phyloP scores from a whole-genome alignment of 495 filamentous ascomycete genomes.

The Friedmanniomyces endolithicus region DNA sequence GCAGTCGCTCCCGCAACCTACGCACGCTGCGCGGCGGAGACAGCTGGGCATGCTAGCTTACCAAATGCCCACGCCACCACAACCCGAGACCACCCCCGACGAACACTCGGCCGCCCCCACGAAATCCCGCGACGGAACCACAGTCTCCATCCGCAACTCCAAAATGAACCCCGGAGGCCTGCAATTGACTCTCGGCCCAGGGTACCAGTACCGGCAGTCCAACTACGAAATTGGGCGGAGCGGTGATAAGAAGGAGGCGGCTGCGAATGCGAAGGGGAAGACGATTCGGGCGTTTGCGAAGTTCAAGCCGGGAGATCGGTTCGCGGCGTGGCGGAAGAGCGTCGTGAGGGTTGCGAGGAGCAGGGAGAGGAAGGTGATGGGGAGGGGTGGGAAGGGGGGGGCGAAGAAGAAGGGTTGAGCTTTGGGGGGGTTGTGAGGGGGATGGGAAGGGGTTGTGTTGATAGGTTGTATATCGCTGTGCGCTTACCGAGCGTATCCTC shows the following conservation, averaged over 20 bases:
- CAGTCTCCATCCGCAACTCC: background rate
- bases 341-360: constrained; percentile 39
- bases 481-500: too few relatives aligned
- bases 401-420: constrained; percentile 5
- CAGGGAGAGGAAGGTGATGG: constrained; percentile 47
- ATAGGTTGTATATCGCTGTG: too few relatives aligned
- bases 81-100: background rate
- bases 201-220: constrained; percentile 70
- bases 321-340: constrained; percentile 50
- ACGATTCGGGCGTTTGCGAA: constrained; percentile 15
- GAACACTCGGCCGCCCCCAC: background rate
- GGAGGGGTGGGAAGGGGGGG: constrained; percentile 37
- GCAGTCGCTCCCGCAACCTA: constrained; percentile 58
- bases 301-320: constrained; percentile 47
- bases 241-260: constrained; percentile 37
- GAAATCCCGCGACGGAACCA: background rate
- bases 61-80: constrained; percentile 7
- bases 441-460: too few relatives aligned
- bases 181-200: constrained; percentile 40
- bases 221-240: constrained; percentile 74
- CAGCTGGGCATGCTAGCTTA: constrained; percentile 54
- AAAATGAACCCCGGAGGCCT: background rate
- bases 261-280: constrained; percentile 4
- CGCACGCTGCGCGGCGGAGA: constrained; percentile 52
- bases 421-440: too few relatives aligned